Evolutionary conservation across 176 grass and related monocot species (phyloP).

Genomic region (Raddia guianensis): DNA sequence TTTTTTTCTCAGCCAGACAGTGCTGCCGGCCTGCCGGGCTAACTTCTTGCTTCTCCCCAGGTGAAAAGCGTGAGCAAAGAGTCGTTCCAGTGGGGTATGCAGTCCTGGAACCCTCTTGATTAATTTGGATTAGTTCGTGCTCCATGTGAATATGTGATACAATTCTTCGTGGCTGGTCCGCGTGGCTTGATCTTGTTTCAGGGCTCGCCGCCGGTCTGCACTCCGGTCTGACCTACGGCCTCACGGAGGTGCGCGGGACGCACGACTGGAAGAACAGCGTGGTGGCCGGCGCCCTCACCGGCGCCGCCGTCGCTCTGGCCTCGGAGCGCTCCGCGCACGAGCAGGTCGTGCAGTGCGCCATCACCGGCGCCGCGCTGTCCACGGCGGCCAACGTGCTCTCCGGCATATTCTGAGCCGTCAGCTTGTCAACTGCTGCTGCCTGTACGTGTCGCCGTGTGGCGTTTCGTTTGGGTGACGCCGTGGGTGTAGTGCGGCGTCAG

Average conservation of each 20-base stretch:
- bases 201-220: conserved; percentile 84
- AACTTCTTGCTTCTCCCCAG: conserved; percentile 31
- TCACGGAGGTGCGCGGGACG: conserved; percentile 75
- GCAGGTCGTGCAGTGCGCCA: conserved; percentile 72
- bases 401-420: conserved; percentile 57
- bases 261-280: conserved; percentile 96
- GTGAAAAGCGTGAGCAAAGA: conserved; percentile 77
- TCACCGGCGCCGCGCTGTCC: conserved; percentile 81
- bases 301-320: conserved; percentile 68
- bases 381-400: conserved; percentile 78
- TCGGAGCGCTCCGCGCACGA: conserved; percentile 63
- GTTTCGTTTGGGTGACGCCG: too few relatives aligned
- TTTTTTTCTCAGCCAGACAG: not conserved
- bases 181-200: conserved; percentile 20
- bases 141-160: too few relatives aligned
- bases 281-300: conserved; percentile 72
- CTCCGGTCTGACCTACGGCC: conserved; percentile 83
- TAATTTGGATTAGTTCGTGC: too few relatives aligned
- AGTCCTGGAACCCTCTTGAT: too few relatives aligned
- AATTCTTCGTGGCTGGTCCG: too few relatives aligned
- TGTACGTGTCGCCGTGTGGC: too few relatives aligned
- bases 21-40: not conserved
- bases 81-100: conserved; percentile 87
- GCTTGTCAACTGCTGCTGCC: not conserved
- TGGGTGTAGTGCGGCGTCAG: too few relatives aligned